Conservation (phyloP, 179 eudicot species). For the Patellifolia procumbens region DNA sequence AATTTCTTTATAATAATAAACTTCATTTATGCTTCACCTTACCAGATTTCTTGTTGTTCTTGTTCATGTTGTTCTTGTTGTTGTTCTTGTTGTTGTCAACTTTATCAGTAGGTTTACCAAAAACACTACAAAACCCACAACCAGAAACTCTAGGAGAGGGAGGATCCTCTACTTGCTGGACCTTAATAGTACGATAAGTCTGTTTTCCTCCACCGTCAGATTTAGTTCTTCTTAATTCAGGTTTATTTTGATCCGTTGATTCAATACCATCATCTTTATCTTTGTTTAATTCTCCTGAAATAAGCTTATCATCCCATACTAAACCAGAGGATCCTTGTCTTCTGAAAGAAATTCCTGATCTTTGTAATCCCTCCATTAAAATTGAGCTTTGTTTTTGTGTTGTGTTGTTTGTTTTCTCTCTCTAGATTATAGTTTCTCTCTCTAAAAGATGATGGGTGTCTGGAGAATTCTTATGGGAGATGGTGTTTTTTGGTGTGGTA, state of each 20-base stretch:
- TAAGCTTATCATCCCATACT: slow-evolving; percentile 46
- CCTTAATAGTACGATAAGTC: slow-evolving; percentile 29
- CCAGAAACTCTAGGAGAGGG: slow-evolving; percentile 43
- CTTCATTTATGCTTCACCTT: slow-evolving; percentile 15
- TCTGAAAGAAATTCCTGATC: slow-evolving; percentile 45
- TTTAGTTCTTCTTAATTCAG: slow-evolving; percentile 29
- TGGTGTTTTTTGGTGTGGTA: too few species aligned
- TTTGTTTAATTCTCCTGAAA: slow-evolving; percentile 29
- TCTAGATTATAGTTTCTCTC: neutral
- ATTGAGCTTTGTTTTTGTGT: too few species aligned
- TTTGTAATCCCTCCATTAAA: slow-evolving; percentile 35
- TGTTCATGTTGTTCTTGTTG: slow-evolving; percentile 6
- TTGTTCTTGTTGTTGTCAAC: neutral
- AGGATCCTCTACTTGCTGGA: slow-evolving; percentile 43
- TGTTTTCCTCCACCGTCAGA: slow-evolving; percentile 34
- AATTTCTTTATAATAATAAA: neutral
- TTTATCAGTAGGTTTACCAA: slow-evolving; percentile 32
- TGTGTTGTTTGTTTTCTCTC: slow-evolving; percentile 6
- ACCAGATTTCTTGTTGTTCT: slow-evolving; percentile 31
- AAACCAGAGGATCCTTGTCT: slow-evolving; percentile 54
- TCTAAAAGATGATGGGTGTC: neutral
- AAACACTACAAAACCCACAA: slow-evolving; percentile 45
- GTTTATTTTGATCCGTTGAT: slow-evolving; percentile 6
- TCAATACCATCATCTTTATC: slow-evolving; percentile 12
- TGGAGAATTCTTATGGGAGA: slow-evolving; percentile 31